Evolutionary conservation across 768 basidiomycete genomes (phyloP).

Genomic region (Strobilomyces dryophilus): DNA sequence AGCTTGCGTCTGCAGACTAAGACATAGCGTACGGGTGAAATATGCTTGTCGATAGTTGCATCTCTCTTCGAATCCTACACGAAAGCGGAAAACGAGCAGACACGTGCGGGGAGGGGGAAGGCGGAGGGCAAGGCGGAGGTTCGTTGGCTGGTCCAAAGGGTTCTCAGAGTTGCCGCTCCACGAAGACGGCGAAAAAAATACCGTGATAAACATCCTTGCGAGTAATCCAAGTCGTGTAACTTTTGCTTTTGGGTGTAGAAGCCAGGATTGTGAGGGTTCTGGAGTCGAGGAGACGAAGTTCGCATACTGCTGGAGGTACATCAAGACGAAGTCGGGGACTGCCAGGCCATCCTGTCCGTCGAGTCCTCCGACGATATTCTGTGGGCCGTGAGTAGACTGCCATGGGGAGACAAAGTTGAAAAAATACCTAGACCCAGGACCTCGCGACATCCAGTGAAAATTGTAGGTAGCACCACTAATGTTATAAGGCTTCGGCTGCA

Average conservation of each 20-base stretch:
- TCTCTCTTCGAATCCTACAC: constrained; percentile 59
- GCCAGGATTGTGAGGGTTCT: neutral
- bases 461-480: neutral
- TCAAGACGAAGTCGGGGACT: neutral
- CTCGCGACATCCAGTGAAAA: neutral
- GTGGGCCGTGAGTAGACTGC: neutral
- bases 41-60: constrained; percentile 44
- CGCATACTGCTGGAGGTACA: neutral
- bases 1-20: constrained; percentile 45
- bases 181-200: constrained; percentile 5
- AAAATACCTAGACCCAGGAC: neutral
- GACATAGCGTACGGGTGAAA: constrained; percentile 53
- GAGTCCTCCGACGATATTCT: too few species aligned
- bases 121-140: neutral
- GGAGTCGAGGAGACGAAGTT: neutral
- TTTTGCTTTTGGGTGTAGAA: neutral
- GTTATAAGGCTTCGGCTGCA: neutral
- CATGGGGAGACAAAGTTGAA: neutral
- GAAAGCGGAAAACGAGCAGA: neutral
- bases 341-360: neutral
- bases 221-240: neutral
- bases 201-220: neutral
- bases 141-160: neutral
- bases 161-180: constrained; percentile 14
- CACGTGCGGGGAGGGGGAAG: neutral